Evolutionary conservation across 495 filamentous ascomycete genomes (phyloP).

Genomic region (Xylaria intraflava): DNA sequence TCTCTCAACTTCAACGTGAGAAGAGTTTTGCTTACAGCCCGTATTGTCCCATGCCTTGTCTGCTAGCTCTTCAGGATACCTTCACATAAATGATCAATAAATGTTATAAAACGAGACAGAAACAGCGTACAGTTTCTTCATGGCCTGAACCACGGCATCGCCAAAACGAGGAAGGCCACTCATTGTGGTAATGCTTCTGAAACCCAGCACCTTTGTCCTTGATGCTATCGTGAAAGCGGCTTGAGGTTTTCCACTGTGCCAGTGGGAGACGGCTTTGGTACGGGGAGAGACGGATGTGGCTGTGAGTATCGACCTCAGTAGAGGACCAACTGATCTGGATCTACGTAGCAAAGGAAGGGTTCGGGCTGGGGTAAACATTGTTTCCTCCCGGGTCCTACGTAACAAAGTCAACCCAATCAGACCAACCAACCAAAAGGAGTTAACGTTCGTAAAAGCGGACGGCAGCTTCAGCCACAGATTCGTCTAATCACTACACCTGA

Average conservation of each 20-base stretch:
- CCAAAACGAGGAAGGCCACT: conserved; percentile 53
- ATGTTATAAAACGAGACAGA: not conserved
- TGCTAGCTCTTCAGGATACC: conserved; percentile 83
- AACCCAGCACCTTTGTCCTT: not conserved
- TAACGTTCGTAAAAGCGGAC: not conserved
- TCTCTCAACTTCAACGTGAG: not conserved
- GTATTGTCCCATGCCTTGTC: conserved; percentile 94
- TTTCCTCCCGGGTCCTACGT: not conserved
- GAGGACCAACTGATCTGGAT: not conserved
- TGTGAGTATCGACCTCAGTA: not conserved
- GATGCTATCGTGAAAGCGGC: not conserved
- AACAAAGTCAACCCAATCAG: not conserved
- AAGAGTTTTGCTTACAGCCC: conserved; percentile 51
- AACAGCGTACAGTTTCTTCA: conserved; percentile 63
- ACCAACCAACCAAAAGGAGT: not conserved
- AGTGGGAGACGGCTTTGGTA: not conserved
- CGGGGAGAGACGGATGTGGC: not conserved
- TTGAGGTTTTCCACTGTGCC: not conserved
- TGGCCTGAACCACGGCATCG: conserved; percentile 67
- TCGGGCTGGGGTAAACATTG: conserved; percentile 7
- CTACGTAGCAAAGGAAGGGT: not conserved
- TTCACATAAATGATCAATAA: conserved; percentile 24
- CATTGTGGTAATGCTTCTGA: not conserved
- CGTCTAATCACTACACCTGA: no score
- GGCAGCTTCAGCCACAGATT: not conserved